Conservation (phyloP, 2,329 filamentous ascomycete genomes). For the Zymoseptoria brevis region DNA sequence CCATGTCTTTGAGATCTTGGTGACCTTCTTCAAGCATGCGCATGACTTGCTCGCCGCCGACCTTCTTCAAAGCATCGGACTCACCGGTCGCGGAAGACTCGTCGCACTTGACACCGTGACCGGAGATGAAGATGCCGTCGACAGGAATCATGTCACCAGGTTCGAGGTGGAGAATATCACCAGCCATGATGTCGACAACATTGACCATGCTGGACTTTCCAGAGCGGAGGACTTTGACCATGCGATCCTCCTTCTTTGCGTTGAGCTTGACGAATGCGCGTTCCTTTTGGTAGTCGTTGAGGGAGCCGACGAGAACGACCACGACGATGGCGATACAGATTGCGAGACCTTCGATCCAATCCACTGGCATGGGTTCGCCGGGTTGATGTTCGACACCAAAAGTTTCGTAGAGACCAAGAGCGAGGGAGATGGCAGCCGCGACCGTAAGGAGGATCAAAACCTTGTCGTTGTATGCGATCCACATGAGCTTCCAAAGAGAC, state of each 20-base stretch:
- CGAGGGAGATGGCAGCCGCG: constrained; percentile 65
- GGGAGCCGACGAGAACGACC: constrained; percentile 67
- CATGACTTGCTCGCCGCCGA: constrained; percentile 56
- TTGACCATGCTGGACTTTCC: constrained; percentile 62
- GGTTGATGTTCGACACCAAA: constrained; percentile 42
- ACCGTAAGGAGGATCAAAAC: constrained; percentile 63
- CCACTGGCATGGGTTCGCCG: constrained; percentile 37
- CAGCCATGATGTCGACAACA: constrained; percentile 62
- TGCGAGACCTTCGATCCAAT: constrained; percentile 79
- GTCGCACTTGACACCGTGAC: constrained; percentile 61
- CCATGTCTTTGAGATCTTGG: constrained; percentile 56
- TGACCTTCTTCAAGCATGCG: constrained; percentile 52
- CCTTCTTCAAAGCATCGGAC: constrained; percentile 63
- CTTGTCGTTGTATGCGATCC: constrained; percentile 78
- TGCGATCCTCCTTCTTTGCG: constrained; percentile 67
- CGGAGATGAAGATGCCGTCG: constrained; percentile 60
- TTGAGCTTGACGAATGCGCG: constrained; percentile 73
- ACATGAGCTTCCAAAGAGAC: constrained; percentile 61
- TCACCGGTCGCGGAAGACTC: constrained; percentile 72
- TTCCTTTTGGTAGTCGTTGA: constrained; percentile 77
- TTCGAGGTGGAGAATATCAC: constrained; percentile 65
- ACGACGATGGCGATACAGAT: constrained; percentile 69
- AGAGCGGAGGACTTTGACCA: constrained; percentile 66
- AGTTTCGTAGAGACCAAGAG: constrained; percentile 62
- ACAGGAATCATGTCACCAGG: constrained; percentile 66